Base-by-base conservation (phyloP, 345 rosid genomes). In the Tarenaya hassleriana region DNA sequence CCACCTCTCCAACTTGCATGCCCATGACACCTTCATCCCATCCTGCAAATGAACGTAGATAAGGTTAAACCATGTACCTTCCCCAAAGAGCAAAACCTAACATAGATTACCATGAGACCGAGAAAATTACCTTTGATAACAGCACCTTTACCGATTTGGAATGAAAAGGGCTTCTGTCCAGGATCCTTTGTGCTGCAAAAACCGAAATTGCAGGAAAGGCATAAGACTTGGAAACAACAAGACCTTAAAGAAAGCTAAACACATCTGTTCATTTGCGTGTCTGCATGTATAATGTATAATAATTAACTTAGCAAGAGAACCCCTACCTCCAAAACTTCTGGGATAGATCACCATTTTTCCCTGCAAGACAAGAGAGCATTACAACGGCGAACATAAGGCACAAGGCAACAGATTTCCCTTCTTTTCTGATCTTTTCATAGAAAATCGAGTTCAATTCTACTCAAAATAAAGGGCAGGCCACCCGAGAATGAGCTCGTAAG, bases 21-120 rank as follows among this genome's bases (percentile, higher is more conserved):
- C 84, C 96, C 68, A 82, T 7, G 58, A 91, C 98, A 48, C 98
- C 98, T 81, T 87, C 98, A 79, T 91, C 98, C 96, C 96, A 87
- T 69, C 98, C 98, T 91, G 65, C 61, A 78, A n/a, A 16, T 33
- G 34, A 32, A 40, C 14, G 1, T 10, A 6, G 1, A 10, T 16
- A 50, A n/a, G n/a, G 34, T 16, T 6, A 8, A 32, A 44, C n/a
- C 32, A 18, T 18, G 16, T 0, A 20, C 1, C 14, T 14, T 38
- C n/a, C n/a, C n/a, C n/a, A n/a, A n/a, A n/a, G n/a, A n/a, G n/a
- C n/a, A n/a, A n/a, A n/a, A n/a, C n/a, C n/a, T n/a, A n/a, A n/a
- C n/a, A n/a, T n/a, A n/a, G n/a, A n/a, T n/a, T n/a, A n/a, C n/a
- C n/a, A n/a, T 6, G 1, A 19, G 14, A 19, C 14, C 31, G 37